Conservation (phyloP, 2,329 filamentous ascomycete species). For the Cladosporium oxysporum region DNA sequence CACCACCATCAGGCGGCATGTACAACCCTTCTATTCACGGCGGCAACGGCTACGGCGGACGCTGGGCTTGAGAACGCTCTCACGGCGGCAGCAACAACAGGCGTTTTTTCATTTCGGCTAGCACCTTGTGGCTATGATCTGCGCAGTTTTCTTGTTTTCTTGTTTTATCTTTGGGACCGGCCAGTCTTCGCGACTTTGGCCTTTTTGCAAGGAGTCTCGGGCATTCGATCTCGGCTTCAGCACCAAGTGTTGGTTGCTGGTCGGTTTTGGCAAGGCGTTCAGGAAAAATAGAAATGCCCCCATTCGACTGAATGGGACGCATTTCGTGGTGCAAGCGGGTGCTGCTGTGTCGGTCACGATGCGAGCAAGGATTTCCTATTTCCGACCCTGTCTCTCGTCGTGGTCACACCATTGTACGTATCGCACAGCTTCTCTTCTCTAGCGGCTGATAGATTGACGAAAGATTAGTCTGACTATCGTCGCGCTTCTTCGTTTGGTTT, state of each 20-base stretch:
- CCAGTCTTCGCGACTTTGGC: conserved; percentile 23
- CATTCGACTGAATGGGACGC: conserved; percentile 2
- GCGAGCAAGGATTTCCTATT: conserved; percentile 20
- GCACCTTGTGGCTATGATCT: conserved; percentile 17
- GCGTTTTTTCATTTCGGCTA: conserved; percentile 3
- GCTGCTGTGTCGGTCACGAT: conserved; percentile 13
- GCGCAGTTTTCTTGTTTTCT: conserved; percentile 21
- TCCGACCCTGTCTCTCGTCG: conserved; percentile 29
- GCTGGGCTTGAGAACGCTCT: conserved; percentile 8
- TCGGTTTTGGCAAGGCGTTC: conserved; percentile 26
- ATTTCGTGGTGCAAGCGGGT: conserved; percentile 10
- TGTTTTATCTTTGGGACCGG: conserved; percentile 25
- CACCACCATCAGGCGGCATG: conserved; percentile 26
- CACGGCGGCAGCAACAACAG: conserved; percentile 18
- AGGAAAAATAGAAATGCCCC: conserved; percentile 13
- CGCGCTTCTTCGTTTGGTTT: conserved; percentile 23
- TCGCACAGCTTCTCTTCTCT: conserved; percentile 30
- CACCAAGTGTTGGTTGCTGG: conserved; percentile 35
- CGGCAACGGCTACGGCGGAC: conserved; percentile 28
- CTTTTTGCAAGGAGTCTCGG: conserved; percentile 30
- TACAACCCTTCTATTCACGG: conserved; percentile 36
- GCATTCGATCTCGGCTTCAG: conserved; percentile 28
- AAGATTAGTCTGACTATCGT: conserved; percentile 35
- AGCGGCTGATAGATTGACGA: conserved; percentile 40
- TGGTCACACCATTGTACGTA: conserved; percentile 37